These are phyloP conservation scores for Raffaelea deltoideospora DNA, from an alignment of 2,329 filamentous ascomycete genomes.

Conservation along the genomic window DNA sequence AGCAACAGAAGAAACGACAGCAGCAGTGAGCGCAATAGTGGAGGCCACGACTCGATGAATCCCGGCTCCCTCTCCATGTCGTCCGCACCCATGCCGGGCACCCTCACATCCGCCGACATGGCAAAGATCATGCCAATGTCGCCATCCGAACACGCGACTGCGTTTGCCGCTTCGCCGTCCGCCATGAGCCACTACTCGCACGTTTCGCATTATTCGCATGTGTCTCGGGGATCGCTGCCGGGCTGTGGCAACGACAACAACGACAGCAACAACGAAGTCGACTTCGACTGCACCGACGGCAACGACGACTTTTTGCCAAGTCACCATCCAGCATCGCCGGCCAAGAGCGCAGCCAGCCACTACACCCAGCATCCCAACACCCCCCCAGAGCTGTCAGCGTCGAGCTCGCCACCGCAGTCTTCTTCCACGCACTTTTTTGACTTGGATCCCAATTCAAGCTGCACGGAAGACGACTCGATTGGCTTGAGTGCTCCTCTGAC, in stretches of 20 bases:
- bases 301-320: slow-evolving; percentile 9
- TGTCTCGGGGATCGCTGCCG: background rate
- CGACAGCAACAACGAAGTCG: slow-evolving; percentile 14
- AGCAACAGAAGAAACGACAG: no score
- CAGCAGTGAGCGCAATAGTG: background rate
- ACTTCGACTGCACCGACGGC: slow-evolving; percentile 3
- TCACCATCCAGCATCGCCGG: slow-evolving; percentile 24
- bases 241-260: background rate
- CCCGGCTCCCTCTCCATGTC: slow-evolving; percentile 22
- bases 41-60: slow-evolving; percentile 16
- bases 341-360: slow-evolving; percentile 34
- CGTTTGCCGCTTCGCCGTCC: slow-evolving; percentile 26
- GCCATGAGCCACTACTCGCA: slow-evolving; percentile 29
- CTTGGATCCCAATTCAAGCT: slow-evolving; percentile 23
- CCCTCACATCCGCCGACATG: slow-evolving; percentile 8
- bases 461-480: slow-evolving; percentile 12
- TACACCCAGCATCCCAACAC: slow-evolving; percentile 29
- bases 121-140: slow-evolving; percentile 13
- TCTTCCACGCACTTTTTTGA: slow-evolving; percentile 28
- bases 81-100: slow-evolving; percentile 23
- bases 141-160: slow-evolving; percentile 13
- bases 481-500: slow-evolving; percentile 17
- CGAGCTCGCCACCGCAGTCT: slow-evolving; percentile 37
- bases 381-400: slow-evolving; percentile 45
- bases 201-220: slow-evolving; percentile 26